phyloP scores from a whole-genome alignment of 345 rosid species.

The Erucastrum elatum region DNA sequence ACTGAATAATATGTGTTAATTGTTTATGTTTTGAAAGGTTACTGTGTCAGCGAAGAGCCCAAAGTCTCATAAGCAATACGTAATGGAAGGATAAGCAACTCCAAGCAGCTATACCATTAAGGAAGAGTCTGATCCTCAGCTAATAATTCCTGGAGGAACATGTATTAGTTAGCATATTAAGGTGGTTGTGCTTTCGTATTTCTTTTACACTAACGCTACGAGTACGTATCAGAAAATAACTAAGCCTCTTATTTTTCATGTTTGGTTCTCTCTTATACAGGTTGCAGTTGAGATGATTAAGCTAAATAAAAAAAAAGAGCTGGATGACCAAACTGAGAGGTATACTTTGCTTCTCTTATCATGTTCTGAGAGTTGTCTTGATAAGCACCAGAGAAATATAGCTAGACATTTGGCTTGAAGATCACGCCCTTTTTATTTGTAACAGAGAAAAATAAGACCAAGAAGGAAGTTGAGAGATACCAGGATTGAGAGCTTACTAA shows the following conservation, averaged over 20 bases:
- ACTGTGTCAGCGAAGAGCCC: slow-evolving; percentile 89
- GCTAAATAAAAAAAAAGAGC: not conserved
- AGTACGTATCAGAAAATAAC: not conserved
- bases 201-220: not conserved
- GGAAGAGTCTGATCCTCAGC: no score
- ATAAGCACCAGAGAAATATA: no score
- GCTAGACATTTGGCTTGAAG: no score
- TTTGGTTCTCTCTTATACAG: slow-evolving; percentile 38
- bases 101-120: no score
- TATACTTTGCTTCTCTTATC: no score
- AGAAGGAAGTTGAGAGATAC: no score
- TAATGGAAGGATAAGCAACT: no score
- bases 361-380: no score
- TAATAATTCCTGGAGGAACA: slow-evolving; percentile 18
- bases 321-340: no score
- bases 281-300: slow-evolving; percentile 66
- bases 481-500: slow-evolving; percentile 34
- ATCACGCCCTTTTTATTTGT: no score
- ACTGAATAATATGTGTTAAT: not conserved
- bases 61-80: slow-evolving; percentile 56
- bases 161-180: slow-evolving; percentile 79
- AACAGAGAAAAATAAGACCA: no score
- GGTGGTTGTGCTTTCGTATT: slow-evolving; percentile 42
- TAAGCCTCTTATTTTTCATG: slow-evolving; percentile 3
- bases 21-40: slow-evolving; percentile 46